Evolutionary conservation across 208 protist species (phyloP).

Genomic region (Trypanosoma melophagium): DNA sequence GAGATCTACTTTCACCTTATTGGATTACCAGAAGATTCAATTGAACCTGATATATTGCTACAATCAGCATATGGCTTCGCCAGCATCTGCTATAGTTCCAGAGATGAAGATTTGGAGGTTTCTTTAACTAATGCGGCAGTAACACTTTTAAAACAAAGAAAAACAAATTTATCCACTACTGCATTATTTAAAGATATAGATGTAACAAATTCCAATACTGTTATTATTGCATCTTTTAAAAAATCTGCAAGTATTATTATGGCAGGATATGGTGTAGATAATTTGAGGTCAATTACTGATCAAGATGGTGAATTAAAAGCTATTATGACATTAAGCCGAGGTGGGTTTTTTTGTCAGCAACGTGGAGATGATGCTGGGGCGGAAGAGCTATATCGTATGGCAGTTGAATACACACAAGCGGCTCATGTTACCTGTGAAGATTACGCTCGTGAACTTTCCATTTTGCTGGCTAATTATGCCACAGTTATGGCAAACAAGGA

Average conservation of each 20-base stretch:
- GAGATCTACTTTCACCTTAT: conserved; percentile 68
- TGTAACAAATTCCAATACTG: not conserved
- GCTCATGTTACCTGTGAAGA: conserved; percentile 28
- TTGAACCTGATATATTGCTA: conserved; percentile 42
- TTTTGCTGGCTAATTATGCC: conserved; percentile 79
- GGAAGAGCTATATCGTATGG: conserved; percentile 68
- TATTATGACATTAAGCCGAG: conserved; percentile 76
- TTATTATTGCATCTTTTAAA: conserved; percentile 28
- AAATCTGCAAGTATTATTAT: conserved; percentile 26
- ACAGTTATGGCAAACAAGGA: conserved; percentile 46
- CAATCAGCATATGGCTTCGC: conserved; percentile 58
- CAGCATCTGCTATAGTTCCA: conserved; percentile 43
- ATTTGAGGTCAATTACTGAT: conserved; percentile 4
- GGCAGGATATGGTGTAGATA: conserved; percentile 23
- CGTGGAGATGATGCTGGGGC: conserved; percentile 56
- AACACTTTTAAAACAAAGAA: not conserved
- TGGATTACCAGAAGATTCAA: conserved; percentile 52
- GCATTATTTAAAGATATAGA: not conserved
- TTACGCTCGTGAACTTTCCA: conserved; percentile 56
- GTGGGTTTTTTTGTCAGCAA: conserved; percentile 81
- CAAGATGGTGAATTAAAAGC: conserved; percentile 40
- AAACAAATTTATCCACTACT: not conserved
- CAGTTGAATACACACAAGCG: conserved; percentile 43
- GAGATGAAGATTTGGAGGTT: conserved; percentile 26
- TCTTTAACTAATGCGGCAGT: conserved; percentile 7